Evolutionary conservation across 306 rosid genomes (phyloP).

Genomic region (Styphnolobium japonicum): DNA sequence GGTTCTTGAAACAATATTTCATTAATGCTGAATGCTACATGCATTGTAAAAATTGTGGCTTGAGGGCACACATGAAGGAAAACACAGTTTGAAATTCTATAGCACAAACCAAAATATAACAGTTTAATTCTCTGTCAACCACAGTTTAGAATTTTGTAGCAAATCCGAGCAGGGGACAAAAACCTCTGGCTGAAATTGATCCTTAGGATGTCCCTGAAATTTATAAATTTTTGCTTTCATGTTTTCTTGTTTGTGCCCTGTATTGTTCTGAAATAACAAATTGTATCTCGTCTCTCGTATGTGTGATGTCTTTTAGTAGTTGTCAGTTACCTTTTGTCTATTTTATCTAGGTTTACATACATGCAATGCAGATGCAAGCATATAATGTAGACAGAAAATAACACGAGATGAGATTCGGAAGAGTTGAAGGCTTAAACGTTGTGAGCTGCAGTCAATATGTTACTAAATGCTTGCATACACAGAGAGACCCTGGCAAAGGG

Average conservation of each 20-base stretch:
- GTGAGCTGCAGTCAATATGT: too few relatives aligned
- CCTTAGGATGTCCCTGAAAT: background rate
- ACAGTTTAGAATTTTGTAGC: background rate
- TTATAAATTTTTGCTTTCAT: background rate
- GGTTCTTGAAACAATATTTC: constrained; percentile 19
- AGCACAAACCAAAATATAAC: background rate
- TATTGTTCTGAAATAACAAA: background rate
- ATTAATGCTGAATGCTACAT: background rate
- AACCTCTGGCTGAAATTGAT: background rate
- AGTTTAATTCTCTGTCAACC: background rate
- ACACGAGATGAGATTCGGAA: background rate
- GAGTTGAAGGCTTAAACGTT: background rate
- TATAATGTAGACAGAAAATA: background rate
- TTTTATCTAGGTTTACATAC: background rate
- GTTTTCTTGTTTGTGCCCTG: background rate
- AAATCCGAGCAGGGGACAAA: background rate
- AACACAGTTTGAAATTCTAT: background rate
- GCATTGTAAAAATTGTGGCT: background rate
- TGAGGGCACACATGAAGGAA: background rate
- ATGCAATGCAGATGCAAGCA: too few relatives aligned
- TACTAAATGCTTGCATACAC: background rate
- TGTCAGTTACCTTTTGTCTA: background rate
- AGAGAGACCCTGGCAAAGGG: background rate
- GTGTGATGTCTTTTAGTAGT: background rate
- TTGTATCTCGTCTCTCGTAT: background rate